These are phyloP conservation scores for Lentinula raphanica DNA, from an alignment of 768 basidiomycete species.

Conservation along the genomic window DNA sequence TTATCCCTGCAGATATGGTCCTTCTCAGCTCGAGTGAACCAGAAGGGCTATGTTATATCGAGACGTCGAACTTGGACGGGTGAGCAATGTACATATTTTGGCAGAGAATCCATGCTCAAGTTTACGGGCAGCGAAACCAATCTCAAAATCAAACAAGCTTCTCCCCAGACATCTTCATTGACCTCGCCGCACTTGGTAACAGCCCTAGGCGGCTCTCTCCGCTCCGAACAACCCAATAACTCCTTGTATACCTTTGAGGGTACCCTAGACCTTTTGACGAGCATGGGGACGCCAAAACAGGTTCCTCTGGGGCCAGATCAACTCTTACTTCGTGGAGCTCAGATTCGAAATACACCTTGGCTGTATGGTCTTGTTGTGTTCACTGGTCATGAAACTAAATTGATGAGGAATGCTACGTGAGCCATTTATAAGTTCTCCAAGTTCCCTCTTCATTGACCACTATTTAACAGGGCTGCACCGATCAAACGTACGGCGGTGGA, in stretches of 20 bases:
- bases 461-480: constrained; percentile 72
- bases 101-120: not conserved
- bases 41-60: constrained; percentile 95
- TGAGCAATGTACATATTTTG: constrained; percentile 28
- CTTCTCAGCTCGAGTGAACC: constrained; percentile 89
- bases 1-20: constrained; percentile 93
- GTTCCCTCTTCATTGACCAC: not conserved
- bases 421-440: constrained; percentile 21
- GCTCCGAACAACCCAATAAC: constrained; percentile 96
- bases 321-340: constrained; percentile 88
- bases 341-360: constrained; percentile 95
- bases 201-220: constrained; percentile 73
- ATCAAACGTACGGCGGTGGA: constrained; percentile 97
- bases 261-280: constrained; percentile 58
- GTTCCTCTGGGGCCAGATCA: constrained; percentile 94
- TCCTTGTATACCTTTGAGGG: constrained; percentile 95
- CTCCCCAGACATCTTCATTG: constrained; percentile 70
- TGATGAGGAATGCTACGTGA: constrained; percentile 97
- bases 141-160: constrained; percentile 97
- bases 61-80: constrained; percentile 98
- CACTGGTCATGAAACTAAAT: constrained; percentile 96
- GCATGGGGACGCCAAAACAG: constrained; percentile 61
- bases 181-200: constrained; percentile 74
- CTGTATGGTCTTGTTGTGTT: constrained; percentile 91
- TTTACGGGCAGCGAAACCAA: constrained; percentile 76